Conservation (phyloP, 257 asterid genomes). For the Catharanthus roseus region DNA sequence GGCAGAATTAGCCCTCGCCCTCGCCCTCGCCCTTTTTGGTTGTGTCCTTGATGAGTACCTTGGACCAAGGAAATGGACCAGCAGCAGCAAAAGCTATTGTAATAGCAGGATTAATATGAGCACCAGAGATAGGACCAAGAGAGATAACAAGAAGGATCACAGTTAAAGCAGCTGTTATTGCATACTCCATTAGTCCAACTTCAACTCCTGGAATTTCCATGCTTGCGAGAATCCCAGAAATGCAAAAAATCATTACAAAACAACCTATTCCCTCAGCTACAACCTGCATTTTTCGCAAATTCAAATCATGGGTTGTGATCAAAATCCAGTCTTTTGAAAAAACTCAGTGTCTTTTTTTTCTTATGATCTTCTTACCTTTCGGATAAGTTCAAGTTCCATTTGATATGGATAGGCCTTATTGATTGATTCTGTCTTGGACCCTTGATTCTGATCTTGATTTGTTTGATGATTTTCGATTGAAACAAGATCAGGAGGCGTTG, state of each 20-base stretch:
- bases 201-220: constrained; percentile 42
- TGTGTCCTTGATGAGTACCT: constrained; percentile 49
- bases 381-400: not conserved
- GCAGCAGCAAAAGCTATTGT: constrained; percentile 66
- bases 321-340: no score
- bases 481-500: constrained; percentile 6
- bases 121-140: constrained; percentile 77
- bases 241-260: constrained; percentile 61
- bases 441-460: constrained; percentile 10
- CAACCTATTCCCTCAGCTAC: constrained; percentile 75
- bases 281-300: constrained; percentile 42
- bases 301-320: no score
- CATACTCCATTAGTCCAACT: constrained; percentile 64
- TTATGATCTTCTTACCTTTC: constrained; percentile 2
- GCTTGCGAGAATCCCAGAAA: constrained; percentile 65
- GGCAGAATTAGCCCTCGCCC: no score
- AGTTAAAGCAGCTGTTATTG: constrained; percentile 71
- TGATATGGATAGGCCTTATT: not conserved
- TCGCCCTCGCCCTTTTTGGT: no score
- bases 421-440: not conserved
- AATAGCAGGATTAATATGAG: constrained; percentile 85
- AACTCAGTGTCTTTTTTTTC: no score
- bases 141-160: constrained; percentile 61
- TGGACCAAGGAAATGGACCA: constrained; percentile 80
- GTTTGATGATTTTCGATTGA: constrained; percentile 10